phyloP scores from a whole-genome alignment of 495 filamentous ascomycete genomes.

The Talaromyces wortmannii region DNA sequence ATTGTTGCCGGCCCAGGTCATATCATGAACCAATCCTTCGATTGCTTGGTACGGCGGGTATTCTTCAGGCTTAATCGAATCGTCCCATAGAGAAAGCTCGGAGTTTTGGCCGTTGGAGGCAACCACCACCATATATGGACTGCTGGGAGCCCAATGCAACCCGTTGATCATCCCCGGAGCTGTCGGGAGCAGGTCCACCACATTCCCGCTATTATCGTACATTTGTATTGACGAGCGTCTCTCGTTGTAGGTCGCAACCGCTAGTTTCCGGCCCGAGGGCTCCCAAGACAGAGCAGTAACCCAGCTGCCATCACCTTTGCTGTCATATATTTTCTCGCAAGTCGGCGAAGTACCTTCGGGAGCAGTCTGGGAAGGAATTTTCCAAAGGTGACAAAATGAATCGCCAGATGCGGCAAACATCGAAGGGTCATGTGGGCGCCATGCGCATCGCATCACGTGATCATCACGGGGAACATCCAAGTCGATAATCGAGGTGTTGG shows the following conservation, averaged over 20 bases:
- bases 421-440: slow-evolving; percentile 70
- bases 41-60: slow-evolving; percentile 32
- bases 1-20: slow-evolving; percentile 27
- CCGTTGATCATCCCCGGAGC: slow-evolving; percentile 38
- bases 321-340: slow-evolving; percentile 30
- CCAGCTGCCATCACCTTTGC: slow-evolving; percentile 25
- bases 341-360: slow-evolving; percentile 19
- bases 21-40: slow-evolving; percentile 29
- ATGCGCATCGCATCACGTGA: slow-evolving; percentile 64
- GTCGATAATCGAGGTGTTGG: slow-evolving; percentile 57
- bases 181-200: slow-evolving; percentile 40
- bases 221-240: slow-evolving; percentile 59
- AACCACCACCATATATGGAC: slow-evolving; percentile 34
- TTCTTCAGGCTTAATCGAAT: slow-evolving; percentile 31
- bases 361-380: slow-evolving; percentile 35
- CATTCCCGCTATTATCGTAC: slow-evolving; percentile 56
- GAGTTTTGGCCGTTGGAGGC: slow-evolving; percentile 33
- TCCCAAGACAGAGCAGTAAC: slow-evolving; percentile 66
- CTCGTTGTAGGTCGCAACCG: slow-evolving; percentile 59
- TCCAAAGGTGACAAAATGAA: slow-evolving; percentile 76
- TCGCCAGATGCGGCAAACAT: slow-evolving; percentile 71
- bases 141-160: slow-evolving; percentile 31
- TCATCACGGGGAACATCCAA: slow-evolving; percentile 47
- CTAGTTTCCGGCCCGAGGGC: slow-evolving; percentile 55
- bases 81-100: slow-evolving; percentile 41